Evolutionary conservation across 2,329 filamentous ascomycete genomes (phyloP).

Genomic region (Aspergillus floridensis): DNA sequence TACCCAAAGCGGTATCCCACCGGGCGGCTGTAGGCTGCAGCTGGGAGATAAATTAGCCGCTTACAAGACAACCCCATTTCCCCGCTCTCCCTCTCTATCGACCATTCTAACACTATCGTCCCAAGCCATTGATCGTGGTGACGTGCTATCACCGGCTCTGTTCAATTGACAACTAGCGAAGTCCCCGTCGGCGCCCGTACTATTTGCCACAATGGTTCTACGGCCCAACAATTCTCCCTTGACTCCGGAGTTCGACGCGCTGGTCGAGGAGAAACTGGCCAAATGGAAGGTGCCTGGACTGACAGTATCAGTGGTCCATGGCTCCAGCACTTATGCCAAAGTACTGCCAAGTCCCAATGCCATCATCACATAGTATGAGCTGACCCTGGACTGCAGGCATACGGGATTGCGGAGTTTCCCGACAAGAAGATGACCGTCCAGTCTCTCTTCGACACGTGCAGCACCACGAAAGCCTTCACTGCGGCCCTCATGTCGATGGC

Average conservation of each 20-base stretch:
- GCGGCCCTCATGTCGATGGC: constrained; percentile 22
- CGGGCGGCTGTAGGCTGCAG: no score
- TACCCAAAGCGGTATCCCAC: no score
- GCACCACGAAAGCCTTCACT: constrained; percentile 31
- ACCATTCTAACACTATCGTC: no score
- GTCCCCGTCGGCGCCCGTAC: no score
- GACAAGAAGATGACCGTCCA: no score
- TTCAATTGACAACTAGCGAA: no score
- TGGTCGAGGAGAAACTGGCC: constrained; percentile 21
- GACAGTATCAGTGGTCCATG: constrained; percentile 28
- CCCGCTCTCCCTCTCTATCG: no score
- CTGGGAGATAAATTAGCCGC: no score
- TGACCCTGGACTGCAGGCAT: not conserved
- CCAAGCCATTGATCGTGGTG: no score
- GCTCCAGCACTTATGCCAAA: constrained; percentile 26
- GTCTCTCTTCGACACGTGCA: constrained; percentile 25
- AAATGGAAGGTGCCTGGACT: constrained; percentile 33
- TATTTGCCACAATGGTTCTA: constrained; percentile 3
- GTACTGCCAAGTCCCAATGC: constrained; percentile 6
- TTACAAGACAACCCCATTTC: no score
- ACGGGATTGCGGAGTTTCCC: not conserved
- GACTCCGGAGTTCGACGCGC: constrained; percentile 17
- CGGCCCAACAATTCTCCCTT: constrained; percentile 9
- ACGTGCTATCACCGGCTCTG: no score
- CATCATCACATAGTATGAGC: not conserved